Evolutionary conservation across 1,284 basidiomycete species (phyloP).

Genomic region (Schizophyllum amplum): DNA sequence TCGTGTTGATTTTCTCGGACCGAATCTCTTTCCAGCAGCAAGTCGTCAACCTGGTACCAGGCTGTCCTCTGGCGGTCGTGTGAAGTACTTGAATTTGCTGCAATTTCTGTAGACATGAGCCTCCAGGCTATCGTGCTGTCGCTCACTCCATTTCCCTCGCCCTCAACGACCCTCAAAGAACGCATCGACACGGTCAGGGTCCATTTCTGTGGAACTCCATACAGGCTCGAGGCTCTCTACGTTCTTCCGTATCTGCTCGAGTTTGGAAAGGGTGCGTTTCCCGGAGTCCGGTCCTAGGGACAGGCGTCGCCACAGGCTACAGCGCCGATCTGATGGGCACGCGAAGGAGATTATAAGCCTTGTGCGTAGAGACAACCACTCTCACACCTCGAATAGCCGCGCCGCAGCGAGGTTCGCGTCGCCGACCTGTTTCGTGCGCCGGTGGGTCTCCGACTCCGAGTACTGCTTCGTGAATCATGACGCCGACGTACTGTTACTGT

Average conservation of each 20-base stretch:
- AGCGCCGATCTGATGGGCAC: slow-evolving; percentile 13
- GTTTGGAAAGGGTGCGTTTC: slow-evolving; percentile 10
- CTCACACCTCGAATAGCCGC: slow-evolving; percentile 14
- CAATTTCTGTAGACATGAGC: not conserved
- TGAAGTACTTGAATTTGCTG: too few species aligned
- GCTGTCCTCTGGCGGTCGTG: too few species aligned
- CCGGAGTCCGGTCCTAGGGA: slow-evolving; percentile 17
- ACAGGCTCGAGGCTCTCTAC: slow-evolving; percentile 16
- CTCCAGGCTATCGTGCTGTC: not conserved
- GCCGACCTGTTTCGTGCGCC: slow-evolving; percentile 14
- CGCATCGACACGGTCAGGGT: slow-evolving; percentile 10
- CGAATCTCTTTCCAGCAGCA: too few species aligned
- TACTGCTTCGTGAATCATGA: slow-evolving; percentile 14
- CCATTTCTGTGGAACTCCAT: slow-evolving; percentile 20
- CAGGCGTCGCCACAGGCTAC: slow-evolving; percentile 14
- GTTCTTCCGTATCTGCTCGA: slow-evolving; percentile 13
- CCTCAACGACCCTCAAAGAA: not conserved
- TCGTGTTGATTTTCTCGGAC: too few species aligned
- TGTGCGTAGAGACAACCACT: too few species aligned
- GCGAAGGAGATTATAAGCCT: too few species aligned
- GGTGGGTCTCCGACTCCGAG: slow-evolving; percentile 9
- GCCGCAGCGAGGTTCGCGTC: slow-evolving; percentile 15
- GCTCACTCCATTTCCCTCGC: not conserved
- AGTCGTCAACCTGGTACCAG: too few species aligned
- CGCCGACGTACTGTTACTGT: slow-evolving; percentile 16